These are phyloP conservation scores for Juncus inflexus DNA, from an alignment of 176 grass and related monocot species.

Conservation along the genomic window DNA sequence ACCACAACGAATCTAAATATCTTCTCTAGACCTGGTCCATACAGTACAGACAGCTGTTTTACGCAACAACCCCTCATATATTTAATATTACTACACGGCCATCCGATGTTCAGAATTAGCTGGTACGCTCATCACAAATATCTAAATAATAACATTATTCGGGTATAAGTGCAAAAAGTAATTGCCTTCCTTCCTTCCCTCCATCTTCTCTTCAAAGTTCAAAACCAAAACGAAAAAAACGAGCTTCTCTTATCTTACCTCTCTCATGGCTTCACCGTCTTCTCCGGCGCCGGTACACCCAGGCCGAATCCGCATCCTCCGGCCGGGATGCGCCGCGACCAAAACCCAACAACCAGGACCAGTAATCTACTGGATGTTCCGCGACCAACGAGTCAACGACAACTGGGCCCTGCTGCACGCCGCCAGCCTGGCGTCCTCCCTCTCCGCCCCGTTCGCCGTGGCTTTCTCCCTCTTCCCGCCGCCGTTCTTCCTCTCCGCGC, in stretches of 20 bases:
- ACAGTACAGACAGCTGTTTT: too few relatives aligned
- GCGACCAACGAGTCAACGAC: slow-evolving; percentile 75
- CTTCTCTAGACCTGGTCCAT: slow-evolving; percentile 6
- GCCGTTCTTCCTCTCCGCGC: slow-evolving; percentile 55
- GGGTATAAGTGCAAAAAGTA: neutral
- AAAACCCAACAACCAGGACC: slow-evolving; percentile 28
- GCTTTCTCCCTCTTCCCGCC: slow-evolving; percentile 56
- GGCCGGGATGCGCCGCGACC: slow-evolving; percentile 8
- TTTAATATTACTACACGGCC: too few relatives aligned
- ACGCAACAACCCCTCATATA: too few relatives aligned
- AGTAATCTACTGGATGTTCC: slow-evolving; percentile 98
- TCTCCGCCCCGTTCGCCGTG: slow-evolving; percentile 52
- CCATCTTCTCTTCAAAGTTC: neutral
- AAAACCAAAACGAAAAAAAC: neutral
- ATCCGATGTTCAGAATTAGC: too few relatives aligned
- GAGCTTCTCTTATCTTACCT: neutral
- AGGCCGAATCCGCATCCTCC: slow-evolving; percentile 55
- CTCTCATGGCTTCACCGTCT: slow-evolving; percentile 11
- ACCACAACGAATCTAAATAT: neutral
- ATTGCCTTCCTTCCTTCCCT: neutral
- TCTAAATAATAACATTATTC: neutral
- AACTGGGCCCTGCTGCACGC: slow-evolving; percentile 97
- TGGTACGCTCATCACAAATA: too few relatives aligned
- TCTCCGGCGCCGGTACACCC: slow-evolving; percentile 34
- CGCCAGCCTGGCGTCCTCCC: slow-evolving; percentile 46